Base-by-base conservation (phyloP, 2,329 filamentous ascomycete species). In the Mycosphaerella sp. region DNA sequence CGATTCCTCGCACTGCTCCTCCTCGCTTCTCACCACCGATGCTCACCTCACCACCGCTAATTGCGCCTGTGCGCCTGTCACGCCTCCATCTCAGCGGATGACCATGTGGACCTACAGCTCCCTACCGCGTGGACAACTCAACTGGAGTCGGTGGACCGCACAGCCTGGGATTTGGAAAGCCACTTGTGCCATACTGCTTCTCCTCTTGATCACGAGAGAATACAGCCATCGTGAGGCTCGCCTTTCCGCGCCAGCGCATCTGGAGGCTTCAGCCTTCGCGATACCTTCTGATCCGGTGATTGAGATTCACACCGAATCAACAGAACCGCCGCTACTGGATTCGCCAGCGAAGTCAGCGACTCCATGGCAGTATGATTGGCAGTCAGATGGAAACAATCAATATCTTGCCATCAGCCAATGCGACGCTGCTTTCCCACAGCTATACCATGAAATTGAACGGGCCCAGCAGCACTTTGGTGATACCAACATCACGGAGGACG, bases 401-500 rank as follows among this genome's bases (percentile, higher is more conserved):
- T 58, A 57, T 6, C 60, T 68, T 14, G 58, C 59, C 14, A 45
- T 50, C 5, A 49, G 50, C 25, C 66, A 68, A 59, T 68, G 66
- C 44, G 51, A 60, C 36, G 48, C 53, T 27, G 62, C 66, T 6
- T 67, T 68, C 32, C 66, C 65, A 8, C 40, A 61, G 13, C 60
- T 67, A 4, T 68, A 64, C 44, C 46, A 58, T 16, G 64, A 67
- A 43, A 60, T 68, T 35, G 58, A 66, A 41, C 58, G 64, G 16
- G 57, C 64, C 4, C 56, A 56, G n/a, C 41, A 54, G 9, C 49
- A 50, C n/a, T 47, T 40, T 25, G 18, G 25, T 41, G 13, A 21
- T 35, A 4, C 18, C 21, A 53, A 49, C 21, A 52, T 56, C 39
- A 39, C 14, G 14, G 47, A 46, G 32, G 34, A 47, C 12, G 49